Evolutionary conservation across 495 filamentous ascomycete species (phyloP).

Genomic region (Trichoderma virens): DNA sequence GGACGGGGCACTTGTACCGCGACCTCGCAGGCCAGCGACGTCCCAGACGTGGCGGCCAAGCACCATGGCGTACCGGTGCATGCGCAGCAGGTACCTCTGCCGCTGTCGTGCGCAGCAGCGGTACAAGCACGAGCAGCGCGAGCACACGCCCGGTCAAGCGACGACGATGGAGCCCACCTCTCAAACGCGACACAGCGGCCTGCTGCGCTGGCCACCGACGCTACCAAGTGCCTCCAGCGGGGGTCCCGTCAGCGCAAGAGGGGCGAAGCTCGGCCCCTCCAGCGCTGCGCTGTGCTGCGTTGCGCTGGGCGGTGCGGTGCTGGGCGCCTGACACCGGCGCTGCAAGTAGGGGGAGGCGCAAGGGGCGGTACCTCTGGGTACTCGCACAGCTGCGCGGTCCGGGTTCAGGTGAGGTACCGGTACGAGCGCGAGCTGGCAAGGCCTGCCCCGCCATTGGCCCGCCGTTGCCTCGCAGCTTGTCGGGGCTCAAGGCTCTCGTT

Average conservation of each 20-base stretch:
- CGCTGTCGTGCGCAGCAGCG: neutral
- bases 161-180: neutral
- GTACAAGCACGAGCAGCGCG: neutral
- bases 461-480: neutral
- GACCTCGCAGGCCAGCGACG: neutral
- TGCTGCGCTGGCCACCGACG: constrained; percentile 2
- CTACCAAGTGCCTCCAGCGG: constrained; percentile 1
- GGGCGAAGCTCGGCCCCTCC: constrained; percentile 1
- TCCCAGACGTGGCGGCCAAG: too few relatives aligned
- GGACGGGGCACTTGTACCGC: neutral
- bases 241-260: constrained; percentile 8
- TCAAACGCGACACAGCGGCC: neutral
- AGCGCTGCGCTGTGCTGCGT: neutral
- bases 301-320: neutral
- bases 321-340: neutral
- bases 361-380: neutral
- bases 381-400: neutral
- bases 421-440: neutral
- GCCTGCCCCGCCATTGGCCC: constrained; percentile 3
- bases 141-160: neutral
- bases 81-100: too few relatives aligned
- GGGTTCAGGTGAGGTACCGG: neutral
- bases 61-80: too few relatives aligned
- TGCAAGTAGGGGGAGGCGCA: neutral
- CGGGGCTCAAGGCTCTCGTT: constrained; percentile 7